Conservation (phyloP, 176 grass and related monocot genomes). For the Tuctoria greenei region DNA sequence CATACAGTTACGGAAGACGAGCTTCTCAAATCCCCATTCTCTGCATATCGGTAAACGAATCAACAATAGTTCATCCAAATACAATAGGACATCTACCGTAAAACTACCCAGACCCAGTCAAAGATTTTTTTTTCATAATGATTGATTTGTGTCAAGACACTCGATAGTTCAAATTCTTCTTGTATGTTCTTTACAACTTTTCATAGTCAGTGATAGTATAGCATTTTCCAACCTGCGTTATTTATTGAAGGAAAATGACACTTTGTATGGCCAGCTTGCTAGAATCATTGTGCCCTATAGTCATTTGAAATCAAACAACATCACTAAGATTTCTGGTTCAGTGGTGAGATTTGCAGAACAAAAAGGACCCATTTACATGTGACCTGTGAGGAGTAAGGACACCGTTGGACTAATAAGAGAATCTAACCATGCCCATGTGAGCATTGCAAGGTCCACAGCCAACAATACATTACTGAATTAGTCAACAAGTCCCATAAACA, state of each 20-base stretch:
- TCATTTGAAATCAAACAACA: background rate
- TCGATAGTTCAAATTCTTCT: background rate
- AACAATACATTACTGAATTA: constrained; percentile 17
- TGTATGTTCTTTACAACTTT: background rate
- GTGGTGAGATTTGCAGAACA: background rate
- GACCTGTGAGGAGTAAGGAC: background rate
- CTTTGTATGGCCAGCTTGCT: background rate
- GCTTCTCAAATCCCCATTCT: constrained; percentile 89
- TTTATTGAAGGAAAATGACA: background rate
- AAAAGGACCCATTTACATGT: background rate
- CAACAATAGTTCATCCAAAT: background rate
- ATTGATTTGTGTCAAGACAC: background rate
- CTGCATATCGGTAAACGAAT: constrained; percentile 28
- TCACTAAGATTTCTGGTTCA: background rate
- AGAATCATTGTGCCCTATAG: background rate
- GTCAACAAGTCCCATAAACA: constrained; percentile 34
- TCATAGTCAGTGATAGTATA: background rate
- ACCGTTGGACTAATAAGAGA: constrained; percentile 14
- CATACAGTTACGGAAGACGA: constrained; percentile 72
- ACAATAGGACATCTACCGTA: background rate
- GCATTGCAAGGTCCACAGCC: constrained; percentile 15
- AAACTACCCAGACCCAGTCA: background rate
- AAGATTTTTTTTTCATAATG: background rate
- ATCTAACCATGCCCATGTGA: background rate
- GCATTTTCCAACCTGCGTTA: background rate